These are phyloP conservation scores for Gleditsia sinensis DNA, from an alignment of 306 rosid genomes.

Conservation along the genomic window DNA sequence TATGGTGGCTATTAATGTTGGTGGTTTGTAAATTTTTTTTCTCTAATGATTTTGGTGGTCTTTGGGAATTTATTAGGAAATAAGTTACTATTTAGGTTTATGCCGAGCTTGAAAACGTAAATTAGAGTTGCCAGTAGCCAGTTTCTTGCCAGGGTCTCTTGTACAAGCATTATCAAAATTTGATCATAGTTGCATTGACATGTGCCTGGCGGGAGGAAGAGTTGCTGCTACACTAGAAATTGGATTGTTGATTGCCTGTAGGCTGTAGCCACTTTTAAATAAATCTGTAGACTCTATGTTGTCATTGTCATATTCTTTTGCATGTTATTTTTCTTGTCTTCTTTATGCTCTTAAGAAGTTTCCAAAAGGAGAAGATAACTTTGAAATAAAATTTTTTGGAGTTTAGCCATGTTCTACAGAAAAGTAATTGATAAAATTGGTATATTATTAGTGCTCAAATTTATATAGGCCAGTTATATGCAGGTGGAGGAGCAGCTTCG, in stretches of 20 bases:
- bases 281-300: neutral
- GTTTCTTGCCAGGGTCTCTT: too few relatives aligned
- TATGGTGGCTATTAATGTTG: neutral
- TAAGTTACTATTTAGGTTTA: too few relatives aligned
- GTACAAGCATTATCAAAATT: neutral
- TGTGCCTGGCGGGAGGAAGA: constrained; percentile 18
- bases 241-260: constrained; percentile 16
- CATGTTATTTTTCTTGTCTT: neutral
- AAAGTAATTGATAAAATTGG: constrained; percentile 3
- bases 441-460: constrained; percentile 35
- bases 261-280: constrained; percentile 10
- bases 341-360: neutral
- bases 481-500: constrained; percentile 82
- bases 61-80: neutral
- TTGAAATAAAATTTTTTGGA: neutral
- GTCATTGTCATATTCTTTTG: neutral
- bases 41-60: neutral
- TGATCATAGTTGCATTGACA: constrained; percentile 18
- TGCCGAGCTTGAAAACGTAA: too few relatives aligned
- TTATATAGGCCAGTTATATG: constrained; percentile 38
- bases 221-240: constrained; percentile 20
- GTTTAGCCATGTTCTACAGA: constrained; percentile 4
- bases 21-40: neutral
- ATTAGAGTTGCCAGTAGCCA: too few relatives aligned
- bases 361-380: constrained; percentile 16